These are phyloP conservation scores for Helichrysum umbraculigerum DNA, from an alignment of 129 eudicot species.

Conservation along the genomic window DNA sequence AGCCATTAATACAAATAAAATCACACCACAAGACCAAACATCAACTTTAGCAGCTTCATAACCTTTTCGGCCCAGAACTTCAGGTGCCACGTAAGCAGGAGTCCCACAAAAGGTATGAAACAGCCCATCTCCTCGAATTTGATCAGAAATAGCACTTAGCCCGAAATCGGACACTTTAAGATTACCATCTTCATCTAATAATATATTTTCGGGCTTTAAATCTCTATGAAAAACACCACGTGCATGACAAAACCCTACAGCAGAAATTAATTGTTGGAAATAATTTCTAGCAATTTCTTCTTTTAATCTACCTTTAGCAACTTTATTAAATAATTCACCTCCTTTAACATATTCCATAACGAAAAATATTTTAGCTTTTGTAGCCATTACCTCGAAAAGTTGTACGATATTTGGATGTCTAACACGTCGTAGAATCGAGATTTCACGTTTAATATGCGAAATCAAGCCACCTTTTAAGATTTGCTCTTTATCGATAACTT, in stretches of 20 bases:
- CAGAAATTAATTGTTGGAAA: slow-evolving; percentile 71
- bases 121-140: slow-evolving; percentile 63
- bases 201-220: slow-evolving; percentile 64
- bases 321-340: slow-evolving; percentile 71
- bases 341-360: slow-evolving; percentile 79
- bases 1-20: slow-evolving; percentile 68
- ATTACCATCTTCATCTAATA: slow-evolving; percentile 69
- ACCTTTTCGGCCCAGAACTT: slow-evolving; percentile 66
- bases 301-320: slow-evolving; percentile 69
- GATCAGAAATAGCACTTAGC: slow-evolving; percentile 69
- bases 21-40: slow-evolving; percentile 74
- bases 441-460: slow-evolving; percentile 71
- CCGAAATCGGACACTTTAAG: slow-evolving; percentile 77
- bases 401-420: slow-evolving; percentile 78
- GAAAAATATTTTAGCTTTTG: slow-evolving; percentile 62
- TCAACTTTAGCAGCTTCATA: slow-evolving; percentile 74
- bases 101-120: slow-evolving; percentile 80
- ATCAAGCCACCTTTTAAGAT: slow-evolving; percentile 61
- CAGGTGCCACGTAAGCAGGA: slow-evolving; percentile 84
- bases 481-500: slow-evolving; percentile 78
- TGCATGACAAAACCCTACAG: slow-evolving; percentile 77
- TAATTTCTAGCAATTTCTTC: slow-evolving; percentile 64
- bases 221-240: slow-evolving; percentile 79
- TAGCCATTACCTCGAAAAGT: slow-evolving; percentile 84
- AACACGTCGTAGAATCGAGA: slow-evolving; percentile 64